Evolutionary conservation across 106 monocot species (phyloP).

Genomic region (Platanthera zijinensis): DNA sequence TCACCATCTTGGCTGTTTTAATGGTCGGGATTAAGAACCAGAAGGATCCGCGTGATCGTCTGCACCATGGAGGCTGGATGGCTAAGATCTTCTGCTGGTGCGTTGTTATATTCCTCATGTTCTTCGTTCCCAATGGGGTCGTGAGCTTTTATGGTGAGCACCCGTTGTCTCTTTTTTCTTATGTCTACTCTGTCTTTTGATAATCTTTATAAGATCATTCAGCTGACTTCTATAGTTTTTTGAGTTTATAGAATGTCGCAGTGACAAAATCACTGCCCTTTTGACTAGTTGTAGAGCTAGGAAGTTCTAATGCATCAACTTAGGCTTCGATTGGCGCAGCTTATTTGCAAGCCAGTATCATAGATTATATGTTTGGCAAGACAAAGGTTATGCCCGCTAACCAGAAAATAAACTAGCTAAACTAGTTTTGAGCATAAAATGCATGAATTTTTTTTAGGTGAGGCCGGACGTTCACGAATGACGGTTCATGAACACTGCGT

Average conservation of each 20-base stretch:
- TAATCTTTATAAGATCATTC: background rate
- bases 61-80: conserved; percentile 97
- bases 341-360: too few species aligned
- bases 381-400: too few species aligned
- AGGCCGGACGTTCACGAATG: too few species aligned
- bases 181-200: too few species aligned
- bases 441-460: too few species aligned
- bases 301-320: too few species aligned
- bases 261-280: background rate
- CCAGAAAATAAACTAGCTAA: too few species aligned
- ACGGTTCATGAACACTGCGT: too few species aligned
- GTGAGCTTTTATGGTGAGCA: conserved; percentile 28
- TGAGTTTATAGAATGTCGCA: background rate
- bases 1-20: conserved; percentile 64
- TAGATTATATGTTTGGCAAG: too few species aligned
- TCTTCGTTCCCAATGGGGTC: conserved; percentile 23
- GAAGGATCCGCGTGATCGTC: conserved; percentile 82
- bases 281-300: background rate
- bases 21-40: conserved; percentile 94
- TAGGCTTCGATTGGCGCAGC: too few species aligned
- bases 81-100: conserved; percentile 89
- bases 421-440: too few species aligned
- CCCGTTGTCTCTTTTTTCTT: background rate
- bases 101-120: conserved; percentile 37
- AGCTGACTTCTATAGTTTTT: background rate